Evolutionary conservation across 2,329 filamentous ascomycete genomes (phyloP).

Genomic region (Gnomoniopsis smithogilvyi): DNA sequence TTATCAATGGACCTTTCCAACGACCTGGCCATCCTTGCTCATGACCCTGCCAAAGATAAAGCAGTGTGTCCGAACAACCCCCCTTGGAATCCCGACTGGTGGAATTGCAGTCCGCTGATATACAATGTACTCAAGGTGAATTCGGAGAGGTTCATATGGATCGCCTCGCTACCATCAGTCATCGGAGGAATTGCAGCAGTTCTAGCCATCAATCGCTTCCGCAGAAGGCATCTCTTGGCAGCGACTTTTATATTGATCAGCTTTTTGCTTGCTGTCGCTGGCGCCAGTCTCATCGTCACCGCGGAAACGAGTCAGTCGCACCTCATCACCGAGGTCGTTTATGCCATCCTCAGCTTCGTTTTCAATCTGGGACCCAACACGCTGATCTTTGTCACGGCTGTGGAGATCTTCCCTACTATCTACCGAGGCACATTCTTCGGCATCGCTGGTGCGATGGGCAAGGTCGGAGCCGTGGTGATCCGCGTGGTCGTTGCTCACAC

Average conservation of each 20-base stretch:
- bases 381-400: conserved; percentile 28
- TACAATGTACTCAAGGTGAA: conserved; percentile 10
- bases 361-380: conserved; percentile 30
- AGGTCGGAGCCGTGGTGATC: conserved; percentile 27
- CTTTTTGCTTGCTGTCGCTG: conserved; percentile 20
- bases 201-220: conserved; percentile 16
- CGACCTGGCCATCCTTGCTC: neutral
- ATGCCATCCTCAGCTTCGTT: conserved; percentile 24
- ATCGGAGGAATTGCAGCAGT: conserved; percentile 18
- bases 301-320: conserved; percentile 1
- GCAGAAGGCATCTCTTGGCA: conserved; percentile 16
- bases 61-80: neutral
- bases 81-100: conserved; percentile 2
- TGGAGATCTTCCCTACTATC: conserved; percentile 29
- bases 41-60: neutral
- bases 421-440: conserved; percentile 30
- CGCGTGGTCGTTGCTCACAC: conserved; percentile 6
- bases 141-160: conserved; percentile 12
- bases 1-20: conserved; percentile 6
- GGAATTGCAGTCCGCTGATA: neutral
- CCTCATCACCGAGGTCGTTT: conserved; percentile 17
- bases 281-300: conserved; percentile 19
- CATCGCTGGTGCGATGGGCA: conserved; percentile 27
- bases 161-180: conserved; percentile 19
- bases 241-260: conserved; percentile 11